Percentiles rank a stretch among this genome's conserved stretches.
Evolutionary conservation across 2,329 filamentous ascomycete species (phyloP).

Genomic region (Fusarium falciforme): DNA sequence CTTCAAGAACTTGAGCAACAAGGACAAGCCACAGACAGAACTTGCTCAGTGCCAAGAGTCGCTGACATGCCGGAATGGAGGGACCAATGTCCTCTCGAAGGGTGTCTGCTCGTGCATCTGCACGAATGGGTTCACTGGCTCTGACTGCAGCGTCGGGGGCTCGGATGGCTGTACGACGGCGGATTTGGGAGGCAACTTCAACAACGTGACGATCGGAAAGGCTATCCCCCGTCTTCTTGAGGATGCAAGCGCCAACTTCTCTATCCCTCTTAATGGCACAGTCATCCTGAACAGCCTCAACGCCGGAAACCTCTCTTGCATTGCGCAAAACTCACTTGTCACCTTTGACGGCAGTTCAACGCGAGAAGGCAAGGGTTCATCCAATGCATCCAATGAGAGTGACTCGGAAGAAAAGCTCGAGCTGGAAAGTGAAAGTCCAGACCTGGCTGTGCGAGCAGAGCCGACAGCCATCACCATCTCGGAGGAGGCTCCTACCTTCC

Average conservation of each 20-base stretch:
- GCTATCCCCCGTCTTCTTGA: conserved; percentile 81
- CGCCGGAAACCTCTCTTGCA: conserved; percentile 79
- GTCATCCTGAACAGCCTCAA: conserved; percentile 82
- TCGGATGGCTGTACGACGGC: conserved; percentile 66
- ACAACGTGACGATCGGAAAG: conserved; percentile 83
- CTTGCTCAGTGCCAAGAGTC: conserved; percentile 68
- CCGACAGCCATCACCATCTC: conserved; percentile 35
- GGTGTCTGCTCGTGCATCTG: conserved; percentile 87
- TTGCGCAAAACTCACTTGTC: conserved; percentile 86
- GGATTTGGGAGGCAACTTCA: conserved; percentile 54
- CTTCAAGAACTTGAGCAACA: conserved; percentile 60
- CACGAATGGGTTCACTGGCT: conserved; percentile 82
- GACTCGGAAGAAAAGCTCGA: conserved; percentile 34
- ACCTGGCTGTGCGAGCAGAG: conserved; percentile 17
- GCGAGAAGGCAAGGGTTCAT: conserved; percentile 47
- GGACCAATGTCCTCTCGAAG: conserved; percentile 76
- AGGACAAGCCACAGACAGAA: conserved; percentile 51
- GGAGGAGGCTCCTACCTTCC: conserved; percentile 29
- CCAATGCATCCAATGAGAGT: conserved; percentile 34
- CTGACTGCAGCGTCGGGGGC: conserved; percentile 61
- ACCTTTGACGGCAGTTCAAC: conserved; percentile 75
- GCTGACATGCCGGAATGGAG: conserved; percentile 81
- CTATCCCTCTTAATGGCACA: conserved; percentile 77
- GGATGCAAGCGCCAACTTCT: conserved; percentile 74
- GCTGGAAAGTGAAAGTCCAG: conserved; percentile 7